Conservation (phyloP, 306 rosid species). For the Pyrus betulifolia region DNA sequence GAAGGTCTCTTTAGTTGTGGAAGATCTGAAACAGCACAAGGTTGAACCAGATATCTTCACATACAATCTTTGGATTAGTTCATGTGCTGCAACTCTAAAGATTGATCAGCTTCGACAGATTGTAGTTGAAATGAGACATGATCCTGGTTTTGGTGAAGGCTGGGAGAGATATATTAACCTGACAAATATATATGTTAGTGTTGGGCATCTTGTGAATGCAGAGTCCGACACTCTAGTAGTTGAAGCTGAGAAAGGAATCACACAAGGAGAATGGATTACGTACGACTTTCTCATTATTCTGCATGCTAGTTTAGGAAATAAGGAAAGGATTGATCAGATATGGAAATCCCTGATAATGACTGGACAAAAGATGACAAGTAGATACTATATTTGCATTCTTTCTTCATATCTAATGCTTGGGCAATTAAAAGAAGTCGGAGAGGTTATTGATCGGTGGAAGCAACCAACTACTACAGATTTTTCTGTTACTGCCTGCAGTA, state of each 20-base stretch:
- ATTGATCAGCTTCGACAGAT: conserved; percentile 53
- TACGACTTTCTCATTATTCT: conserved; percentile 87
- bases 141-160: conserved; percentile 44
- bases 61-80: conserved; percentile 87
- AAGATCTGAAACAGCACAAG: conserved; percentile 55
- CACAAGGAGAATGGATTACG: conserved; percentile 77
- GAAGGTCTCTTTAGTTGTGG: conserved; percentile 60
- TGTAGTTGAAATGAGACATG: conserved; percentile 60
- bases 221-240: conserved; percentile 44
- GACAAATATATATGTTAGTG: conserved; percentile 43
- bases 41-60: conserved; percentile 76
- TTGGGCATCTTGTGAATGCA: conserved; percentile 43
- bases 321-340: conserved; percentile 65
- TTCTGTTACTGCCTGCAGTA: conserved; percentile 47
- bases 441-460: conserved; percentile 80
- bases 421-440: conserved; percentile 54
- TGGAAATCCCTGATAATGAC: conserved; percentile 84
- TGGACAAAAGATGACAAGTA: conserved; percentile 70
- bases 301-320: conserved; percentile 69
- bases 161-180: conserved; percentile 69
- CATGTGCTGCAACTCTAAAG: conserved; percentile 64
- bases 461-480: conserved; percentile 52
- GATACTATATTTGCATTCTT: conserved; percentile 61
- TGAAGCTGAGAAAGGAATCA: conserved; percentile 63
- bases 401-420: conserved; percentile 80